These are phyloP conservation scores for Ceratocystis eucalypticola DNA, from an alignment of 2,329 filamentous ascomycete genomes.

Conservation along the genomic window DNA sequence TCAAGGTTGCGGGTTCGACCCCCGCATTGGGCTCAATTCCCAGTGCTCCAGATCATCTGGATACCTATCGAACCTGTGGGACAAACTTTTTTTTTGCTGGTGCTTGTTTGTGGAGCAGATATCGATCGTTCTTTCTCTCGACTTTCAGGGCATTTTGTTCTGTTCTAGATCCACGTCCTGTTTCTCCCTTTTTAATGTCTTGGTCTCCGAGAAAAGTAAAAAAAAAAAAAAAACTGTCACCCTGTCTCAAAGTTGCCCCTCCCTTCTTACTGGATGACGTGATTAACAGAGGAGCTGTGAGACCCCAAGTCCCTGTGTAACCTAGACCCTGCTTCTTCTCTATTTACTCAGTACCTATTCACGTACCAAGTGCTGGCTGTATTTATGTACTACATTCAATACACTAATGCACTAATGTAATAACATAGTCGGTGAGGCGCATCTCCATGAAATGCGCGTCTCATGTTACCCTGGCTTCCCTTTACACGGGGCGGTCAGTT, in stretches of 20 bases:
- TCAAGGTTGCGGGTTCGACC: conserved; percentile 33
- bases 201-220: background rate
- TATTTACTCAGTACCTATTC: background rate
- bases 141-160: background rate
- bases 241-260: background rate
- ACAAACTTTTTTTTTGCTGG: background rate
- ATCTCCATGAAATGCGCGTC: no score
- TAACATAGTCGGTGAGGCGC: background rate
- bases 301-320: background rate
- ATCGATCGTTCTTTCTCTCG: background rate
- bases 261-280: background rate
- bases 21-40: conserved; percentile 25
- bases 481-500: no score
- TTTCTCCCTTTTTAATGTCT: background rate
- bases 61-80: background rate
- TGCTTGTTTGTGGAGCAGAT: background rate
- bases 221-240: background rate
- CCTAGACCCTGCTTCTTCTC: background rate
- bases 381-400: background rate
- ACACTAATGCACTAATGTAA: background rate
- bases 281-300: background rate
- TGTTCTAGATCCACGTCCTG: background rate
- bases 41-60: conserved; percentile 19
- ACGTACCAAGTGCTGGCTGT: background rate
- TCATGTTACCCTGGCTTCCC: no score